Conservation (phyloP, 2,329 filamentous ascomycete genomes). For the Microsporum ferrugineum region DNA sequence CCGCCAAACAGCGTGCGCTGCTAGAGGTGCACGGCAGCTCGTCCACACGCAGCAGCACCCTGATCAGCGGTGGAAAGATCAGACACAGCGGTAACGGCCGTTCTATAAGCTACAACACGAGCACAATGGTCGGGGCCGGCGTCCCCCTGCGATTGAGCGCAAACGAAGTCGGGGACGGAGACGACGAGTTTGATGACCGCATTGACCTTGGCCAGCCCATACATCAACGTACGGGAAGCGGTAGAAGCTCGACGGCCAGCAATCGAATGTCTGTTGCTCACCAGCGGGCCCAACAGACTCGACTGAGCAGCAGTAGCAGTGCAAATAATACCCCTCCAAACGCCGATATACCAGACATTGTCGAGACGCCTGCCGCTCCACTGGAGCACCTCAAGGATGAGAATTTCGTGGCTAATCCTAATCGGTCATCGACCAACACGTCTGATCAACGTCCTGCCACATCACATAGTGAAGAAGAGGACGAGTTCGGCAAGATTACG, state of each 20-base stretch:
- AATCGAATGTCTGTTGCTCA: conserved; percentile 37
- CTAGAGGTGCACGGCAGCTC: conserved; percentile 63
- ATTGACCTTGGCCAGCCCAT: conserved; percentile 24
- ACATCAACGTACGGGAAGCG: conserved; percentile 47
- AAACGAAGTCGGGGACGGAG: conserved; percentile 85
- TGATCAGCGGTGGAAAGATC: conserved; percentile 64
- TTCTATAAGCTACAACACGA: conserved; percentile 66
- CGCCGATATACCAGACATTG: conserved; percentile 32
- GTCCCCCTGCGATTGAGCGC: conserved; percentile 87
- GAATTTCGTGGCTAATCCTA: not conserved
- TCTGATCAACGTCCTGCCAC: conserved; percentile 17
- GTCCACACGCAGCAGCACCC: conserved; percentile 49
- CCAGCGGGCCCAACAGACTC: conserved; percentile 25
- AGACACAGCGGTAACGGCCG: conserved; percentile 73
- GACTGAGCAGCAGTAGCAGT: conserved; percentile 39
- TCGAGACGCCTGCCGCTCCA: conserved; percentile 28
- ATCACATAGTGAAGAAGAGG: conserved; percentile 34
- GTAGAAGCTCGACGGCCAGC: conserved; percentile 46
- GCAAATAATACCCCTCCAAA: conserved; percentile 40
- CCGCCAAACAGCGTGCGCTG: conserved; percentile 75
- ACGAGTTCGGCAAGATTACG: conserved; percentile 44
- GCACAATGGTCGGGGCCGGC: conserved; percentile 62
- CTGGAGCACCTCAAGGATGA: conserved; percentile 18
- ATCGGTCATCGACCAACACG: not conserved
- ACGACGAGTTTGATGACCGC: conserved; percentile 62